Evolutionary conservation across 2,329 filamentous ascomycete species (phyloP), one percentile per base, ranked within the genome.

Genomic region (Colletotrichum sp.): DNA sequence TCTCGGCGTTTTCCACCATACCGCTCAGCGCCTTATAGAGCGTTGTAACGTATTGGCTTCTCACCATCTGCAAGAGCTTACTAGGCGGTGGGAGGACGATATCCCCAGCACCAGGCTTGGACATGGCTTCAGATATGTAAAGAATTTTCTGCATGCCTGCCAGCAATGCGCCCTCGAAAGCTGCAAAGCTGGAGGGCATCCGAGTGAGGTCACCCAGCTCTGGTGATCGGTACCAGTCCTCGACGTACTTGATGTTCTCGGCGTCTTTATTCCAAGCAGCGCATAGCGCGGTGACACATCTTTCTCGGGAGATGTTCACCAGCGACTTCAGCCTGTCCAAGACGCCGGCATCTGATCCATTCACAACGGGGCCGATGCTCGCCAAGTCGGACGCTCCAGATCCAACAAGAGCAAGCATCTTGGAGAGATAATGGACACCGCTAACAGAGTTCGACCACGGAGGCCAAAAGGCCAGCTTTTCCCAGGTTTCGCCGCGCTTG

Each of bases 1-100:
- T 92, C 85, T 99, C 96, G 5, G 97, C 96, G 84, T 98, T 99
- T 85, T 99, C 97, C 2, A 99, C 96, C 92, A 99, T 96, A 26
- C 96, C 97, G 80, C 95, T 98, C 48, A 99, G 87, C 8, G 95
- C 95, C 84, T 98, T 98, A 85, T 99, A 99, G 59, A 99, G 87
- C 74, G 96, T 98, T 8, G 94, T 96, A 18, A 98, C 96, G 81
- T 99, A 99, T 82, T 98, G 95, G 78, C 93, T 94, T 78, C 96
- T 92, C 18, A 99, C 95, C 91, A 96, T 95, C 83, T 98, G 95
- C 59, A 99, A 88, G 59, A 98, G 87, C 84, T 99, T 99, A 9
- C 93, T 90, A 44, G 95, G 93, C 7, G 97, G 98, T 22, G 96
- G 94, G 28, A 94, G 91, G 72, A 99, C 93, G 78, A 99, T 96